A percentile compares a stretch with the other conserved stretches of the same genome.
Evolutionary conservation across 2,329 filamentous ascomycete species (phyloP).

Genomic region (Apiospora aurea): DNA sequence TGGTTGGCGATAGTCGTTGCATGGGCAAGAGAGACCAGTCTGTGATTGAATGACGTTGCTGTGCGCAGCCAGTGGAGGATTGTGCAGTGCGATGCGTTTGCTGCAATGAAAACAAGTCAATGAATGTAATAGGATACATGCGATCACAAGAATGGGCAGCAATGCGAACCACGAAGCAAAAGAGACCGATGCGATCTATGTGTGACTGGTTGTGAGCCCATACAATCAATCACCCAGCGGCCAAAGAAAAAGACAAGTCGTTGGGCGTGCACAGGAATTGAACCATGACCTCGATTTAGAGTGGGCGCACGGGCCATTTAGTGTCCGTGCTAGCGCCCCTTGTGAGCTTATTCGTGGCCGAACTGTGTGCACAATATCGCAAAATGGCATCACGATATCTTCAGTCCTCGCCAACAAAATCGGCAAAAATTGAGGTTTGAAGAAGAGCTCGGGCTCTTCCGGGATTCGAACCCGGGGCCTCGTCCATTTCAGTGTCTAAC

Average conservation of each 20-base stretch:
- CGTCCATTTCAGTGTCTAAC: not conserved
- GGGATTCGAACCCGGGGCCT: slow-evolving; percentile 21
- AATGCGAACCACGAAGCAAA: not conserved
- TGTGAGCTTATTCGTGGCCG: not conserved
- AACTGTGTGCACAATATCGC: too few relatives aligned
- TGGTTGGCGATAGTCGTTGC: too few relatives aligned
- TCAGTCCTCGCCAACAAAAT: not conserved
- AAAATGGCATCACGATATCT: not conserved
- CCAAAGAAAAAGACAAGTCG: not conserved
- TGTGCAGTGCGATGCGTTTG: too few relatives aligned
- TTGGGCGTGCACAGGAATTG: not conserved
- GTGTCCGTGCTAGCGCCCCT: not conserved
- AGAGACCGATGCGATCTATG: too few relatives aligned
- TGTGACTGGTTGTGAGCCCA: not conserved
- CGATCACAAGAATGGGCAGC: too few relatives aligned
- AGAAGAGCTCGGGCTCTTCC: not conserved
- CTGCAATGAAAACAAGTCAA: too few relatives aligned
- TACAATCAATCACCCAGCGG: not conserved
- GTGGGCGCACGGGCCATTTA: not conserved
- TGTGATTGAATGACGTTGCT: too few relatives aligned
- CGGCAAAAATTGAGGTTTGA: not conserved
- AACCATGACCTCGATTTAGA: not conserved
- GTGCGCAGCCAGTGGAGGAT: too few relatives aligned
- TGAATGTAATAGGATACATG: too few relatives aligned
- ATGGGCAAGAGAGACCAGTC: too few relatives aligned